Conservation (phyloP, 805 yeast genomes). For the Candida coleopterorum region DNA sequence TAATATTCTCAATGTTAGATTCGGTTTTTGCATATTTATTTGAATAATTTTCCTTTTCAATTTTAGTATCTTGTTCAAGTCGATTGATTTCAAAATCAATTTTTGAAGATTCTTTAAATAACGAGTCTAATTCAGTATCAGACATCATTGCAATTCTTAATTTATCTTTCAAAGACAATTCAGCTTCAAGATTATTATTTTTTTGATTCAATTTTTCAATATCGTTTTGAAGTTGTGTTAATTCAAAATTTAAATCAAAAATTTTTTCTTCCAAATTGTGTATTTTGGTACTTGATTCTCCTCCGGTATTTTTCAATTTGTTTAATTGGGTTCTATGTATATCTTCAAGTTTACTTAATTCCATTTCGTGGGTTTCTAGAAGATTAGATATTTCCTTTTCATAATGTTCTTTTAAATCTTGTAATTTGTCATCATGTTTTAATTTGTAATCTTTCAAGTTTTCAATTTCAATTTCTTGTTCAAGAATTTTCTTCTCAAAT, state of each 20-base stretch:
- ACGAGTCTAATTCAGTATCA: conserved; percentile 1
- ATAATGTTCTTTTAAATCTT: not conserved
- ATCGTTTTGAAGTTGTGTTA: conserved; percentile 9
- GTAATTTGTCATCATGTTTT: not conserved
- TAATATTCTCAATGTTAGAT: conserved; percentile 3
- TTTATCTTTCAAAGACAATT: conserved; percentile 8
- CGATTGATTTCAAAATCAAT: conserved; percentile 4
- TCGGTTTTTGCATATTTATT: conserved; percentile 6
- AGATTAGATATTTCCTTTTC: not conserved
- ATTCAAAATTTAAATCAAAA: conserved; percentile 4
- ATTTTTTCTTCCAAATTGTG: conserved; percentile 5
- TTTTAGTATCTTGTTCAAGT: not conserved
- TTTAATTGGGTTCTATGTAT: conserved; percentile 1
- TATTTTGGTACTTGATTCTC: conserved; percentile 2
- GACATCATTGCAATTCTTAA: conserved; percentile 5
- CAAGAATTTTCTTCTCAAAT: not conserved
- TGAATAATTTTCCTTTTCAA: not conserved
- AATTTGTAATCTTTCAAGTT: not conserved
- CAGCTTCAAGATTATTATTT: conserved; percentile 5
- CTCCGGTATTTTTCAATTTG: conserved; percentile 6
- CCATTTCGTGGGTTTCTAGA: conserved; percentile 6
- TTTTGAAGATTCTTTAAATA: conserved; percentile 6
- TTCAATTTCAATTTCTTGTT: conserved; percentile 1
- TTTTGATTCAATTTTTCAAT: conserved; percentile 6
- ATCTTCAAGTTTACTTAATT: conserved; percentile 7